Evolutionary conservation across 2,329 filamentous ascomycete genomes (phyloP).

Genomic region (Cercospora nicotianae): DNA sequence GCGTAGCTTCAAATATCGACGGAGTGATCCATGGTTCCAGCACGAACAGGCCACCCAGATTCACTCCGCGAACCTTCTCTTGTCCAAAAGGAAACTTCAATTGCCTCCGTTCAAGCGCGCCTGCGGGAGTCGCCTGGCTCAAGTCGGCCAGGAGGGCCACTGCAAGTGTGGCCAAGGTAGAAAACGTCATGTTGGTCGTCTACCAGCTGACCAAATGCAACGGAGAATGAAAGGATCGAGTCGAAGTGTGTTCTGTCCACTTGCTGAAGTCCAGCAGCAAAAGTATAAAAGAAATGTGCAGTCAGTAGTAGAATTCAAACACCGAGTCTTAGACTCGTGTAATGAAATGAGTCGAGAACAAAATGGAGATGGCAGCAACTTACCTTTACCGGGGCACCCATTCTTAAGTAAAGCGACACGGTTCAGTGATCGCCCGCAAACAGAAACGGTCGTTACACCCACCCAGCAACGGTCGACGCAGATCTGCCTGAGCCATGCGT

Average conservation of each 20-base stretch:
- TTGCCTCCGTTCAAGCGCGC: conserved; percentile 22
- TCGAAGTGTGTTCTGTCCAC: not conserved
- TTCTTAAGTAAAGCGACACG: conserved; percentile 6
- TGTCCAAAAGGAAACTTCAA: conserved; percentile 53
- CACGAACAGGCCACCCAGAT: conserved; percentile 64
- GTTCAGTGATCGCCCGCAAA: not conserved
- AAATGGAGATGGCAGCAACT: not conserved
- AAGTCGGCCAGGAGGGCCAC: conserved; percentile 31
- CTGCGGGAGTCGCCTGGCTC: conserved; percentile 27
- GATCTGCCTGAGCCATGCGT: conserved; percentile 9
- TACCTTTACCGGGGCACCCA: conserved; percentile 11
- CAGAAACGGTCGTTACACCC: conserved; percentile 4
- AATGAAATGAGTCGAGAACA: conserved; percentile 1
- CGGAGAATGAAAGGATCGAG: not conserved
- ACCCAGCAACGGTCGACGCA: conserved; percentile 2
- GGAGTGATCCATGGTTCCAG: conserved; percentile 66
- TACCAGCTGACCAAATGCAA: not conserved
- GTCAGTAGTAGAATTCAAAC: not conserved
- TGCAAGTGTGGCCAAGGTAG: conserved; percentile 26
- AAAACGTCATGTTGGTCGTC: conserved; percentile 26
- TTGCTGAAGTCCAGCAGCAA: not conserved
- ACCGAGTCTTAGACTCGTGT: conserved; percentile 1
- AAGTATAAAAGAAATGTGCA: not conserved
- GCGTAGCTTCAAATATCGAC: conserved; percentile 56
- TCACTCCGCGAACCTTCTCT: conserved; percentile 63